phyloP scores from a whole-genome alignment of 179 eudicot genomes.

The Camellia oleifera region DNA sequence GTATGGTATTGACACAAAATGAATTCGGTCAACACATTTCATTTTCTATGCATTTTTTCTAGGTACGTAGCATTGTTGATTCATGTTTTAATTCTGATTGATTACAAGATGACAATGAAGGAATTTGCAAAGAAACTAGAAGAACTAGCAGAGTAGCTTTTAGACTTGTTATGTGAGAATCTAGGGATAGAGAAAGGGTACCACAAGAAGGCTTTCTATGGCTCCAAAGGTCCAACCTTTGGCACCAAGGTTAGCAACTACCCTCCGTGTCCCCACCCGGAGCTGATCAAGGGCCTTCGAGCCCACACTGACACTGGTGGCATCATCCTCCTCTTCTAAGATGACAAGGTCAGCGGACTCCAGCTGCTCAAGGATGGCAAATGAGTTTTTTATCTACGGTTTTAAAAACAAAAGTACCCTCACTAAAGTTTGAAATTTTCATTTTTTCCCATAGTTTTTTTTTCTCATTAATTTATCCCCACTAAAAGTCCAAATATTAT shows the following conservation, averaged over 20 bases:
- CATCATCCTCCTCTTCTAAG: conserved; percentile 69
- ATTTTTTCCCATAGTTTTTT: too few relatives aligned
- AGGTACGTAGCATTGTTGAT: too few relatives aligned
- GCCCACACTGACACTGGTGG: conserved; percentile 93
- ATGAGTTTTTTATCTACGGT: conserved; percentile 19
- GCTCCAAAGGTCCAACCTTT: conserved; percentile 64
- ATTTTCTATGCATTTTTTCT: too few relatives aligned
- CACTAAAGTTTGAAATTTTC: too few relatives aligned
- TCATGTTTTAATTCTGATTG: too few relatives aligned
- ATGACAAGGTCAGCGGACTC: conserved; percentile 73
- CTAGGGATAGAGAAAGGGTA: conserved; percentile 73
- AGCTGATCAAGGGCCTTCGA: conserved; percentile 75
- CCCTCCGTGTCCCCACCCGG: conserved; percentile 82
- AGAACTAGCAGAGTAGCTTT: conserved; percentile 53
- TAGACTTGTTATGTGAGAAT: conserved; percentile 69
- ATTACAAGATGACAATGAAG: conserved; percentile 51
- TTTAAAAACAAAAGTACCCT: too few relatives aligned
- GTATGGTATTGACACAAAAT: too few relatives aligned
- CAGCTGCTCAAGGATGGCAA: conserved; percentile 73
- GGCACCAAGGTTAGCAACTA: conserved; percentile 82
- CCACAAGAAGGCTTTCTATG: conserved; percentile 59
- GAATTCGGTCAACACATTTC: too few relatives aligned
- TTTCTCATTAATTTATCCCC: too few relatives aligned
- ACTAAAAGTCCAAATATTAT: too few relatives aligned
- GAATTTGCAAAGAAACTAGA: conserved; percentile 55